These are phyloP conservation scores for Limnomonas spitsbergensis DNA, from an alignment of 139 green algal genomes.

Conservation along the genomic window DNA sequence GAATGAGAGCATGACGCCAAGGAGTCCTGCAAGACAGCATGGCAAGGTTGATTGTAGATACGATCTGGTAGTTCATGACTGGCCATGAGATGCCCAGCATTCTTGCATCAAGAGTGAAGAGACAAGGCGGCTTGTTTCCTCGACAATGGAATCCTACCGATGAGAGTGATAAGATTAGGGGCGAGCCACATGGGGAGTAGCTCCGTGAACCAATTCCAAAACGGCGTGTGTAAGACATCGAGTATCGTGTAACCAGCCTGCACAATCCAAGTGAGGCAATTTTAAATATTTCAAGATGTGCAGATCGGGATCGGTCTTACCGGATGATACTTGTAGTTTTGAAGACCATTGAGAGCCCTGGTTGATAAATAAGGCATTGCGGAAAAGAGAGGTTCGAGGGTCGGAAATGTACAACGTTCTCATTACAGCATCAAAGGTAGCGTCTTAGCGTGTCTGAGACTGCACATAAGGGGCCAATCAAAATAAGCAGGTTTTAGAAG, in stretches of 20 bases:
- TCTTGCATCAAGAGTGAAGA: too few species aligned
- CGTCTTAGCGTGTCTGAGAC: too few species aligned
- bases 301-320: neutral
- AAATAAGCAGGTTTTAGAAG: too few species aligned
- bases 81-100: too few species aligned
- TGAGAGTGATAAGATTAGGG: conserved; percentile 92
- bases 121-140: too few species aligned
- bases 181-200: conserved; percentile 79
- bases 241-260: conserved; percentile 74
- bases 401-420: too few species aligned
- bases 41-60: too few species aligned
- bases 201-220: conserved; percentile 60
- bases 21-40: conserved; percentile 51
- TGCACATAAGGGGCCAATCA: too few species aligned
- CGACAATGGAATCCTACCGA: too few species aligned
- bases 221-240: conserved; percentile 74
- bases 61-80: too few species aligned
- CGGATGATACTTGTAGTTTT: neutral
- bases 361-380: neutral
- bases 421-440: too few species aligned
- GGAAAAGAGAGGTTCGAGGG: too few species aligned
- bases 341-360: neutral
- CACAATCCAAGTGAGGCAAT: neutral
- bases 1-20: neutral
- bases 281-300: neutral